Evolutionary conservation across 2,329 filamentous ascomycete species (phyloP).

Genomic region (Fusarium miscanthi): DNA sequence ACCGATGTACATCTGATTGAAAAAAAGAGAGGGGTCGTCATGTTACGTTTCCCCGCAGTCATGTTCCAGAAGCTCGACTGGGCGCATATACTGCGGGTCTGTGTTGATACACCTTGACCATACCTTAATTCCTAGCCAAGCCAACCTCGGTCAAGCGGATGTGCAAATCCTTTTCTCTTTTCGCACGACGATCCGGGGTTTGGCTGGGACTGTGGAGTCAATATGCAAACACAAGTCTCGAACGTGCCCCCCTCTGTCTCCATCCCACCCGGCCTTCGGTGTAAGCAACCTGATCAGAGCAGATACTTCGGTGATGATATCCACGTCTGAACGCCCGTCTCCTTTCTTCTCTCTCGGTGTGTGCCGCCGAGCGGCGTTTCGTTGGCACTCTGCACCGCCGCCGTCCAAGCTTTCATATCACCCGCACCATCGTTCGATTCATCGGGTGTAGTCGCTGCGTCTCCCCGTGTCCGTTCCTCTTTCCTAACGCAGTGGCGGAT

Average conservation of each 20-base stretch:
- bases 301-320: constrained; percentile 19
- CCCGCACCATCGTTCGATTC: constrained; percentile 29
- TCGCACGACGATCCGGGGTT: constrained; percentile 16
- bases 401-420: constrained; percentile 1
- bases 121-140: constrained; percentile 29
- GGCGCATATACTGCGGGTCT: constrained; percentile 20
- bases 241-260: constrained; percentile 3
- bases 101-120: constrained; percentile 12
- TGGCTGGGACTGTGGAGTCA: constrained; percentile 6
- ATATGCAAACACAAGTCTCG: constrained; percentile 14
- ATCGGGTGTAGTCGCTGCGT: constrained; percentile 21
- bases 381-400: background rate
- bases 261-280: constrained; percentile 18
- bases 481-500: constrained; percentile 15
- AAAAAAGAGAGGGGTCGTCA: background rate
- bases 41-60: constrained; percentile 27
- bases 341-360: constrained; percentile 18
- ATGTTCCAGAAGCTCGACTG: constrained; percentile 33
- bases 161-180: constrained; percentile 16
- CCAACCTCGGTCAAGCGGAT: constrained; percentile 26
- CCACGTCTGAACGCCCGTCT: background rate
- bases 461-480: constrained; percentile 4
- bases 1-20: background rate
- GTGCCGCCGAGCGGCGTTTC: constrained; percentile 31
- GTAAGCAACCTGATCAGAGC: constrained; percentile 25